These are phyloP conservation scores for Irpex lacteus DNA, from an alignment of 1,284 basidiomycete genomes.

Conservation along the genomic window DNA sequence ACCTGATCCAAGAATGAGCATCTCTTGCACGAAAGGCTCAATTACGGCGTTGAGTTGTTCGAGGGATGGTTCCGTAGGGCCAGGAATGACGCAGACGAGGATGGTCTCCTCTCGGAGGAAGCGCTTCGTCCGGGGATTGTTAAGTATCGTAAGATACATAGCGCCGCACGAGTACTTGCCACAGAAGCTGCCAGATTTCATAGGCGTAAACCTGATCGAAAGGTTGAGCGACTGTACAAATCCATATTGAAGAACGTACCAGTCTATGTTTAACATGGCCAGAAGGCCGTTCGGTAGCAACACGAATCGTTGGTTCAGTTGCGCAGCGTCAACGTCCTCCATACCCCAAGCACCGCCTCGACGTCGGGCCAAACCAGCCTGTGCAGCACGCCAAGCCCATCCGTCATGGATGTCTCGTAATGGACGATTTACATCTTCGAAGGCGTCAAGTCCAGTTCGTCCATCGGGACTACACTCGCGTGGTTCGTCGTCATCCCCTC, in stretches of 20 bases:
- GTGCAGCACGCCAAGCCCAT: constrained; percentile 21
- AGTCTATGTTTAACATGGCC: constrained; percentile 20
- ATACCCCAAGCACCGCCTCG: constrained; percentile 10
- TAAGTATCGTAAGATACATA: constrained; percentile 16
- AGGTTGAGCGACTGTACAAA: not conserved
- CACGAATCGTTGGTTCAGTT: constrained; percentile 20
- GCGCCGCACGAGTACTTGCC: constrained; percentile 17
- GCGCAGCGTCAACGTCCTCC: constrained; percentile 18
- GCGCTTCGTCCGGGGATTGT: constrained; percentile 12
- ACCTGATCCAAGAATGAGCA: not conserved
- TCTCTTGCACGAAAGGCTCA: constrained; percentile 10
- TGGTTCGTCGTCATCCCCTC: constrained; percentile 11
- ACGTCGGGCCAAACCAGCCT: constrained; percentile 17
- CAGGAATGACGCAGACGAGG: constrained; percentile 16
- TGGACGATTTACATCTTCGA: not conserved
- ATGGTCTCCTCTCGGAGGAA: constrained; percentile 16
- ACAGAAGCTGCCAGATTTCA: not conserved
- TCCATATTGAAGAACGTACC: constrained; percentile 12
- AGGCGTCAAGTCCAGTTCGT: not conserved
- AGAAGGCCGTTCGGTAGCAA: constrained; percentile 19
- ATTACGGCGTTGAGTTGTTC: constrained; percentile 17
- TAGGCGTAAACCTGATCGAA: constrained; percentile 2
- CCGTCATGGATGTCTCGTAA: constrained; percentile 20
- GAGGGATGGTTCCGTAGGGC: constrained; percentile 18
- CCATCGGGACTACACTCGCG: not conserved